Conservation (phyloP, 78 protist genomes). For the Bigelowiella natans region DNA sequence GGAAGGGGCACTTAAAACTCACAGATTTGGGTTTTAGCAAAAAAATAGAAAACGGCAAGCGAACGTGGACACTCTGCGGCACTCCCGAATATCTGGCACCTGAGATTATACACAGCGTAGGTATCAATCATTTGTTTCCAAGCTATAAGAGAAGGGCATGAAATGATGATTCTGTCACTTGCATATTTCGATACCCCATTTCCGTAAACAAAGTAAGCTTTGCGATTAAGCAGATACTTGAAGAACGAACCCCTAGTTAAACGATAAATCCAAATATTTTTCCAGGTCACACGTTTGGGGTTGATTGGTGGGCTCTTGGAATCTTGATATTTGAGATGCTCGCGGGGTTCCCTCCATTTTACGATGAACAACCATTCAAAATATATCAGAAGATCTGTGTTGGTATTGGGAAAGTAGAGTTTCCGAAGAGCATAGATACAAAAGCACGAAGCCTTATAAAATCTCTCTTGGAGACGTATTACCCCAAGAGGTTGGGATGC, state of each 20-base stretch:
- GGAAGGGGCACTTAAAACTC: constrained; percentile 45
- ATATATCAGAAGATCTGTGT: constrained; percentile 77
- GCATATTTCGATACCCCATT: too few relatives aligned
- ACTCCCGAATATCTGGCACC: constrained; percentile 87
- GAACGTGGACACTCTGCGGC: constrained; percentile 83
- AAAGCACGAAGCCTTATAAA: constrained; percentile 68
- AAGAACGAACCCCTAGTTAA: too few relatives aligned
- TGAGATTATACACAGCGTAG: constrained; percentile 68
- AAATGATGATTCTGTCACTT: too few relatives aligned
- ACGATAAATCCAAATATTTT: not conserved
- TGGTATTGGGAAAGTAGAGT: constrained; percentile 18
- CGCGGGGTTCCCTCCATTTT: constrained; percentile 72
- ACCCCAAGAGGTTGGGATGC: constrained; percentile 76
- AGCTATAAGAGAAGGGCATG: too few relatives aligned
- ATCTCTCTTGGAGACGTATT: constrained; percentile 63
- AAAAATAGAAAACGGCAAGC: constrained; percentile 36
- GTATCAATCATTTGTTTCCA: constrained; percentile 9
- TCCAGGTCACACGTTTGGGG: not conserved
- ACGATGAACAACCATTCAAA: constrained; percentile 65
- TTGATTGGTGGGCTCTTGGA: constrained; percentile 34
- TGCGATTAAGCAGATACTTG: too few relatives aligned
- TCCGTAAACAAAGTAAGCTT: too few relatives aligned
- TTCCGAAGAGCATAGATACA: constrained; percentile 42
- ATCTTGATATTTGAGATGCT: constrained; percentile 26
- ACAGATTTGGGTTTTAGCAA: constrained; percentile 85